phyloP scores from a whole-genome alignment of 352 stramenopile species.

The Pythium aphanidermatum region DNA sequence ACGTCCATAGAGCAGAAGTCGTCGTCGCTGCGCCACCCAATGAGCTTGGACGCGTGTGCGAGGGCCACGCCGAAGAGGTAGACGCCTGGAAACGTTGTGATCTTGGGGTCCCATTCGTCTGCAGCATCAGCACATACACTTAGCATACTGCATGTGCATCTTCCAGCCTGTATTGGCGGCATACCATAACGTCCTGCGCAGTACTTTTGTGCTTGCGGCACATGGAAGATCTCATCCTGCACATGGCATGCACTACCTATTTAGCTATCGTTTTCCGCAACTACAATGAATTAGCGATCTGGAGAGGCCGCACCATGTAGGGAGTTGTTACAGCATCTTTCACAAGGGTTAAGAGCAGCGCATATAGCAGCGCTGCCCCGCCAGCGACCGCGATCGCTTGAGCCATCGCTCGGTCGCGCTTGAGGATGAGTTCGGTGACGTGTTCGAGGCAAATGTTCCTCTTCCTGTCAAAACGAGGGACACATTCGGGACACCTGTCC shows the following conservation, averaged over 20 bases:
- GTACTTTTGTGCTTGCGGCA: constrained; percentile 77
- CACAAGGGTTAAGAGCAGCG: constrained; percentile 24
- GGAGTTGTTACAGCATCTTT: constrained; percentile 35
- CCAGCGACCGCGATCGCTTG: constrained; percentile 9
- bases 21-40: constrained; percentile 2
- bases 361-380: constrained; percentile 18
- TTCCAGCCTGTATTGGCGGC: too few relatives aligned
- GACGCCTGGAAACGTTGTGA: constrained; percentile 89
- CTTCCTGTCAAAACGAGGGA: too few relatives aligned
- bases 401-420: neutral
- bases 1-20: constrained; percentile 51
- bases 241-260: too few relatives aligned
- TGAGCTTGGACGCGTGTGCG: constrained; percentile 13
- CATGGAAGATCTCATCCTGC: constrained; percentile 88
- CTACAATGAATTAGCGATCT: neutral
- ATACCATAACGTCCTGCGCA: constrained; percentile 61
- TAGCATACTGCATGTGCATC: too few relatives aligned
- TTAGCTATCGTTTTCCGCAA: too few relatives aligned
- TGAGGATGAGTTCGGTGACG: neutral
- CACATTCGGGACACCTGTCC: constrained; percentile 7
- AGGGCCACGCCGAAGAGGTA: constrained; percentile 64
- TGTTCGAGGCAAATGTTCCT: neutral
- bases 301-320: constrained; percentile 51
- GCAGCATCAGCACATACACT: neutral
- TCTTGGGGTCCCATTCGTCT: constrained; percentile 89